Evolutionary conservation across 208 protist genomes (phyloP), one percentile per base, ranked within the genome.

Genomic region (Crithidia thermophila): DNA sequence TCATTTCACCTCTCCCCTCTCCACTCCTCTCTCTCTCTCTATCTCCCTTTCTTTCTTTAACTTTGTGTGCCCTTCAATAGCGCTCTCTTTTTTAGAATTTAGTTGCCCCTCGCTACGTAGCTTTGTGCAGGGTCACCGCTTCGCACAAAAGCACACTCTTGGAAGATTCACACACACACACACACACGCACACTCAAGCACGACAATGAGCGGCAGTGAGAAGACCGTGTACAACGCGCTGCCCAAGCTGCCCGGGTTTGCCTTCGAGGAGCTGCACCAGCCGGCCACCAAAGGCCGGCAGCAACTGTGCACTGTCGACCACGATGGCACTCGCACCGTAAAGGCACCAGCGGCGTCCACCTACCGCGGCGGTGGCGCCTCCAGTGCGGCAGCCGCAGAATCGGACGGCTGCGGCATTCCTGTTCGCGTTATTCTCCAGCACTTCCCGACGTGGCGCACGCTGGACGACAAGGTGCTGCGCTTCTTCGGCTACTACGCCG

Each of bases 401-500:
- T 16, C 36, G 4, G 73, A 78, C 3, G 86, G 84, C 31, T 93
- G 87, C 43, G 87, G 87, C 25, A 90, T 91, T 27, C 75, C 87
- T 0, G 79, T 79, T 7, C 86, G 78, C 18, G 73, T 83, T 55
- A 88, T 95, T 49, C 77, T 94, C 13, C 58, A 79, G 30, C 82
- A 74, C 63, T 94, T 94, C 50, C 87, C 91, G 7, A 74, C 87
- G 28, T 98, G 92, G 92, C 81, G 97, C 10, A 93, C 88, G 14
- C 74, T 98, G 40, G 95, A 98, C 62, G 73, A 94, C 53, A 97
- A 98, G 59, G 94, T 98, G 13, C 86, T 99, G 25, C 87, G 96
- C 49, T 99, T 98, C 74, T 97, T 96, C 64, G 96, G 79, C 27
- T 99, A 95, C 76, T 98, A 98, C 77, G 76, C 90, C 30, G 97